These are phyloP conservation scores for Chloranthus sessilifolius DNA, from an alignment of 164 flowering plant genomes.

Conservation along the genomic window DNA sequence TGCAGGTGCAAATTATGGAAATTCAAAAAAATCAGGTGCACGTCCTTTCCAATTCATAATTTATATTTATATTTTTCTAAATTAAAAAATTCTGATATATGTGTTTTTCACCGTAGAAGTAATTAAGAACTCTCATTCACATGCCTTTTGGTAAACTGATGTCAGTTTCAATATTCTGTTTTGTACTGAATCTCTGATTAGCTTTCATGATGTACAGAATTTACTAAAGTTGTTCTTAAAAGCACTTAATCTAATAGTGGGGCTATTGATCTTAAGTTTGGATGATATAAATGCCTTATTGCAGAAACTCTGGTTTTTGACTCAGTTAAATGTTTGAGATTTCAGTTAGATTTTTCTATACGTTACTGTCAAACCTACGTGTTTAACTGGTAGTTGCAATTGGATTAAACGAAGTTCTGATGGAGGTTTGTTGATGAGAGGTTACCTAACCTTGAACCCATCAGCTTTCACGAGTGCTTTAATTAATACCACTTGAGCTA, in stretches of 20 bases:
- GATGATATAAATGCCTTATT: no score
- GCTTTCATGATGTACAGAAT: not conserved
- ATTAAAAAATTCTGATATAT: not conserved
- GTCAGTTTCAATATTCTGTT: not conserved
- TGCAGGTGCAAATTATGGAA: slow-evolving; percentile 67
- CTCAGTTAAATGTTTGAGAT: no score
- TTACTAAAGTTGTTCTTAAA: no score
- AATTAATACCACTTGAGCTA: no score
- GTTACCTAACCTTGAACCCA: no score
- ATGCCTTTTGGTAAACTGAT: not conserved
- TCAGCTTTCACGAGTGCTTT: no score
- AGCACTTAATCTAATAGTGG: no score
- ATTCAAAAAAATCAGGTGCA: slow-evolving; percentile 80
- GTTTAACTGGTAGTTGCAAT: no score
- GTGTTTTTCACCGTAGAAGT: not conserved
- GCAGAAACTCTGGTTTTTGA: not conserved
- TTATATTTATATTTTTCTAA: not conserved
- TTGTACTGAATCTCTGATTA: not conserved
- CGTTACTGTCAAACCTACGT: no score
- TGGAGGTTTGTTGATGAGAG: no score
- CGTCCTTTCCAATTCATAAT: not conserved
- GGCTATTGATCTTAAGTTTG: not conserved
- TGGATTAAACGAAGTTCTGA: no score
- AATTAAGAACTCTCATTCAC: not conserved
- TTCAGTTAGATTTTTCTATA: no score